phyloP scores from a whole-genome alignment of 768 basidiomycete genomes.

The Phlebiopsis gigantea region DNA sequence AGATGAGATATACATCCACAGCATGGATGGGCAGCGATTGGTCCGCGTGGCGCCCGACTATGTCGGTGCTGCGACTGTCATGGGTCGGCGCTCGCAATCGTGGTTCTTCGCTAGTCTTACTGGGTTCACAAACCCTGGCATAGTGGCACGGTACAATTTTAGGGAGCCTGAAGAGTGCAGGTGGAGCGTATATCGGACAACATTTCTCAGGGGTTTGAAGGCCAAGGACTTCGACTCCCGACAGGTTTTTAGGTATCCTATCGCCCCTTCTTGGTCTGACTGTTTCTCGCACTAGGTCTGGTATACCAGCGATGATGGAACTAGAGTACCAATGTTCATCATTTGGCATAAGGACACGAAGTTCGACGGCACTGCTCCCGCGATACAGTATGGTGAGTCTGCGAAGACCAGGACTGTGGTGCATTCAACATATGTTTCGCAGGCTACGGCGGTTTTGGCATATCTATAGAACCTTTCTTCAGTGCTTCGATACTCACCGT shows the following conservation, averaged over 20 bases:
- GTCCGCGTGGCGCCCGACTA: conserved; percentile 57
- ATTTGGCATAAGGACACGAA: conserved; percentile 67
- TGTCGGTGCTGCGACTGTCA: conserved; percentile 58
- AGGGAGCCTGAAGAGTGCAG: conserved; percentile 33
- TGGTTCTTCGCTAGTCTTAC: conserved; percentile 62
- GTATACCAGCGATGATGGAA: conserved; percentile 76
- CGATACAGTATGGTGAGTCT: conserved; percentile 62
- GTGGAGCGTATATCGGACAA: conserved; percentile 56
- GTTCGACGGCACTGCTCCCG: conserved; percentile 71
- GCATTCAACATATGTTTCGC: too few relatives aligned
- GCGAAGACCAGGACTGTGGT: too few relatives aligned
- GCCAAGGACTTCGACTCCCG: conserved; percentile 63
- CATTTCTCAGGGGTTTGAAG: conserved; percentile 53
- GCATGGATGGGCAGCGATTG: conserved; percentile 43
- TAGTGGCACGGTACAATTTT: conserved; percentile 61
- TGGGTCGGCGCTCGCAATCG: conserved; percentile 44
- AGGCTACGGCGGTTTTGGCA: conserved; percentile 82
- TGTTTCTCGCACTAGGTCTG: conserved; percentile 45
- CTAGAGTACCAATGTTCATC: conserved; percentile 80
- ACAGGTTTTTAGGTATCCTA: conserved; percentile 39
- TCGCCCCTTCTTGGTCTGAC: background rate
- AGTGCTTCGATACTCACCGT: conserved; percentile 68
- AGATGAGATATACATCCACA: conserved; percentile 74
- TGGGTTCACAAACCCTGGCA: conserved; percentile 70
- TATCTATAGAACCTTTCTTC: conserved; percentile 70